Evolutionary conservation across 1,139 yeast genomes (phyloP).

Genomic region (Saccharomycopsis crataegensis): DNA sequence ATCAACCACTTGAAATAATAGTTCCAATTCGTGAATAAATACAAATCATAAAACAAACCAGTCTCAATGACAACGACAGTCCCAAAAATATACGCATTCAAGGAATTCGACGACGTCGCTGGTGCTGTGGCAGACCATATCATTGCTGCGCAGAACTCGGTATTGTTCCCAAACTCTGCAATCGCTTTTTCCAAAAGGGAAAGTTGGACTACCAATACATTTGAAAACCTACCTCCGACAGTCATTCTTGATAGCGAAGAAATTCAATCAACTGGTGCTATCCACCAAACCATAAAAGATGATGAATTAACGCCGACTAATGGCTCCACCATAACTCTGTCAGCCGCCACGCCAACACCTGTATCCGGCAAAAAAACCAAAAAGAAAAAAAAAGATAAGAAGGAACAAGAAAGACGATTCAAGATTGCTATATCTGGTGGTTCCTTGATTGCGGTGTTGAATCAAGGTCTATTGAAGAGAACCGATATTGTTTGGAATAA

Average conservation of each 20-base stretch:
- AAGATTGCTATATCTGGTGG: conserved; percentile 93
- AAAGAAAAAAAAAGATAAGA: conserved; percentile 34
- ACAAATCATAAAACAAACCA: too few species aligned
- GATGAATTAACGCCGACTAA: neutral
- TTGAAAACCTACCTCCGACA: conserved; percentile 4
- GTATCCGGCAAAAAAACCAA: conserved; percentile 22
- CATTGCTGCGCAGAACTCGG: conserved; percentile 68
- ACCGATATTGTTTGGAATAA: conserved; percentile 80
- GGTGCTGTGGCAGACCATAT: conserved; percentile 92
- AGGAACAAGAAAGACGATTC: conserved; percentile 56
- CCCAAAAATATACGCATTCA: conserved; percentile 86
- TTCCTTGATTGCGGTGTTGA: conserved; percentile 74
- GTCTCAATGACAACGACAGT: conserved; percentile 77
- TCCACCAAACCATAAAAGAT: neutral
- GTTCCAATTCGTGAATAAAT: too few species aligned
- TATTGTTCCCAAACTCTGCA: conserved; percentile 31
- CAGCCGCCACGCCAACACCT: conserved; percentile 1
- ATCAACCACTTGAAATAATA: too few species aligned
- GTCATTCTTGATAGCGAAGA: neutral
- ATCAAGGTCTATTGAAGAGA: conserved; percentile 74
- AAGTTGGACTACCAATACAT: conserved; percentile 11
- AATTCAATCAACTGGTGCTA: neutral
- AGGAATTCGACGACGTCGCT: conserved; percentile 83
- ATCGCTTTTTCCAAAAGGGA: conserved; percentile 10
- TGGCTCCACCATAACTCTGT: neutral